Base-by-base conservation (phyloP, 2,329 filamentous ascomycete species). In the Pseudocercospora fuligena region DNA sequence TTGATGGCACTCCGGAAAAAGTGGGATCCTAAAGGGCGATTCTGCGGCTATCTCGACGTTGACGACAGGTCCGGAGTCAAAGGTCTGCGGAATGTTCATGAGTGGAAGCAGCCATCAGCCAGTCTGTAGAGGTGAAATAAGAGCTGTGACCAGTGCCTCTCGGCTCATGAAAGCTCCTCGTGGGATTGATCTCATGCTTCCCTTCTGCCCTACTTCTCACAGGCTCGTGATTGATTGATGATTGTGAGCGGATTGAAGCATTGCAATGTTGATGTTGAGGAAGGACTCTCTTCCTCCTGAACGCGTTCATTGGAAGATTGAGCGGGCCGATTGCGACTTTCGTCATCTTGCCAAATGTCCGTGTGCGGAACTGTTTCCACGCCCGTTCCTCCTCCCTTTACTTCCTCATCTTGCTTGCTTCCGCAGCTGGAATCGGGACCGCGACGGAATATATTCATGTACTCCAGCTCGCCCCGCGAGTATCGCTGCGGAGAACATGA, bases 11-110 rank as follows among this genome's bases (percentile, higher is more conserved):
- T 86, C 27, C 74, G 82, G 64, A 73, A 70, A 68, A 78, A 77
- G 66, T 83, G 82, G 80, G 82, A 85, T 74, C 80, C 81, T 2
- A 67, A 78, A 46, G 82, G 81, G 5, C 67, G 75, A 71, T 68
- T 82, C 66, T 74, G 76, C 68, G 83, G 83, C 1, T 86, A 83
- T 70, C 75, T 86, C 12, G 83, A 84, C 66, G 70, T 73, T 25
- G 81, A 77, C 1, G 83, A 85, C 70, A 69, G 69, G 67, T 81
- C 80, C 29, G 80, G 82, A 46, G 75, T 78, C 0, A 68, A 76
- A 3, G 83, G 83, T 7, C 65, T 86, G 67, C 73, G 70, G 62
- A 85, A 84, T 46, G 21, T 56, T 5, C 56, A 59, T 21, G 56
- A 59, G 56, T 59, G 56, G 56, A 59, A 59, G 56, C 12, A 58